Evolutionary conservation across 352 stramenopile species (phyloP).

Genomic region (Pythium rishiriense): DNA sequence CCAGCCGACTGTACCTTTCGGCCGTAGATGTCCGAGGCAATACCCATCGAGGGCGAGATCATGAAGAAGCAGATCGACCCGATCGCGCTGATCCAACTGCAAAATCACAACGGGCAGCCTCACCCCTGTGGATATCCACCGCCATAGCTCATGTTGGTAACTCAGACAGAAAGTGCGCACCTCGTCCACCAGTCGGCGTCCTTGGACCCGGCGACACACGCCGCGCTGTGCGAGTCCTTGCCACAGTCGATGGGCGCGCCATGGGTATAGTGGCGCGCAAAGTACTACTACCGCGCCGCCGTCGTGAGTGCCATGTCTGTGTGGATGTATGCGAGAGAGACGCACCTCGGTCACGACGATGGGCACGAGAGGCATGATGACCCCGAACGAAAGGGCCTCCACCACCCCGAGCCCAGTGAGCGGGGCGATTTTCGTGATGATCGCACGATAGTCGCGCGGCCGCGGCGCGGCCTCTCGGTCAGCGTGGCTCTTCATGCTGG

Average conservation of each 20-base stretch:
- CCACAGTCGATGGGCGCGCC: conserved; percentile 60
- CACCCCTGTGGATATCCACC: too few relatives aligned
- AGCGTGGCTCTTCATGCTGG: conserved; percentile 3
- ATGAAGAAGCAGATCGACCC: conserved; percentile 65
- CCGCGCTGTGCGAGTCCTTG: conserved; percentile 41
- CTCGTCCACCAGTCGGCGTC: conserved; percentile 73
- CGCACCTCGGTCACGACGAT: conserved; percentile 71
- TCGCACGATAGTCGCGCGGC: too few relatives aligned
- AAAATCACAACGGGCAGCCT: too few relatives aligned
- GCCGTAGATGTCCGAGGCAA: conserved; percentile 73
- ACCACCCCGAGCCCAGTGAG: conserved; percentile 53
- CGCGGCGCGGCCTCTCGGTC: neutral
- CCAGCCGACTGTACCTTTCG: conserved; percentile 51
- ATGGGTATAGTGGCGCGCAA: conserved; percentile 55
- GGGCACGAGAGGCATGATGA: conserved; percentile 64
- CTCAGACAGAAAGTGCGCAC: too few relatives aligned
- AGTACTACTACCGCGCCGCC: conserved; percentile 45
- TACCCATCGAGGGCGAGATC: conserved; percentile 66
- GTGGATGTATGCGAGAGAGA: too few relatives aligned
- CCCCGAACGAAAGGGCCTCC: conserved; percentile 54
- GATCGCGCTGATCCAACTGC: conserved; percentile 63
- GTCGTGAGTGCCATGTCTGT: neutral
- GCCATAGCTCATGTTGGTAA: too few relatives aligned
- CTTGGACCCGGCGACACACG: conserved; percentile 65
- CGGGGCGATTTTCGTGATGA: conserved; percentile 26